Evolutionary conservation across 2,329 filamentous ascomycete species (phyloP).

Genomic region (Apiospora arundinis): DNA sequence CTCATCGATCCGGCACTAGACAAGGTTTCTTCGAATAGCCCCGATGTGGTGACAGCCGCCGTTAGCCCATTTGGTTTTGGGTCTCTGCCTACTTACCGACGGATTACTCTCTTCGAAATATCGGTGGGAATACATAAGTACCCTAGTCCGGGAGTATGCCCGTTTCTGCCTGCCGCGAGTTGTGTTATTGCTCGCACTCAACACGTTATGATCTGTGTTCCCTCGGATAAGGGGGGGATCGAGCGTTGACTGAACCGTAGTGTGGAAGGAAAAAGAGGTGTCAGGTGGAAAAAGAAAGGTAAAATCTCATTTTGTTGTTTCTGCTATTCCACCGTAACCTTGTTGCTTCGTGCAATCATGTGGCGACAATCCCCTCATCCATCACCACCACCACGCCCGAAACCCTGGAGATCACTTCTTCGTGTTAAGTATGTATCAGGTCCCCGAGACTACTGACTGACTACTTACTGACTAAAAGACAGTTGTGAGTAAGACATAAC

Average conservation of each 20-base stretch:
- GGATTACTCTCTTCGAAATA: background rate
- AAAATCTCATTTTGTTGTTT: conserved; percentile 8
- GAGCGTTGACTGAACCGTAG: too few relatives aligned
- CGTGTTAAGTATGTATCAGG: background rate
- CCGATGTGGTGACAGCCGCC: background rate
- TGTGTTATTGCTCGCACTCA: background rate
- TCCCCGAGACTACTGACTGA: background rate
- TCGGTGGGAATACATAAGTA: background rate
- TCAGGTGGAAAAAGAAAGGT: background rate
- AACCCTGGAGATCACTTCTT: background rate
- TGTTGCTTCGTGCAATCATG: background rate
- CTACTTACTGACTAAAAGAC: too few relatives aligned
- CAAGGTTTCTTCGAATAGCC: background rate
- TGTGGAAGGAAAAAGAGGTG: background rate
- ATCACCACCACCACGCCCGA: background rate
- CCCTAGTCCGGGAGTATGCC: background rate
- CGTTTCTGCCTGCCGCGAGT: background rate
- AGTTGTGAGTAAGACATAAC: too few relatives aligned
- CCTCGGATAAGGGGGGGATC: too few relatives aligned
- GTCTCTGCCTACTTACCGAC: background rate
- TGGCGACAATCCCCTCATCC: background rate
- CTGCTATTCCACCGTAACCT: background rate
- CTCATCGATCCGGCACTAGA: background rate
- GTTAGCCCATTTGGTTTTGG: background rate
- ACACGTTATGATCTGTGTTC: background rate